Evolutionary conservation across 2,329 filamentous ascomycete species (phyloP), one percentile per base, ranked within the genome.

Genomic region (Mollisiaceae sp.): DNA sequence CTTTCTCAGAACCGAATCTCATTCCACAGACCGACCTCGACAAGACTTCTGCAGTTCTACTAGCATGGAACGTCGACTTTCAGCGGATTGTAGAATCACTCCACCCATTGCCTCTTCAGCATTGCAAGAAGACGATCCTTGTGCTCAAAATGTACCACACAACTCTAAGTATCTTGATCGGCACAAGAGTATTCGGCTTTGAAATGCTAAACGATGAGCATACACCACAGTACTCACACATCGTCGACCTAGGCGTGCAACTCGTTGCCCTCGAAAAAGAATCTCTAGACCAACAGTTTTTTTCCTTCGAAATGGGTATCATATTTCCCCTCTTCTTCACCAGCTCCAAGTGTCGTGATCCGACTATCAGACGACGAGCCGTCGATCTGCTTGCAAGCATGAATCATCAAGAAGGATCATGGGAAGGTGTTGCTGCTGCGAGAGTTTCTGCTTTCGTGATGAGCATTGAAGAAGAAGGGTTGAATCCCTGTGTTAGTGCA

Each of bases 331-430:
- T 69, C 9, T 69, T 63, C 39, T 64, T 39, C 24, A 58, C 62
- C 8, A 54, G 47, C 18, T 50, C 60, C 11, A 67, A 67, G 38
- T 69, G 65, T 50, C 67, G 67, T 1, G 36, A 69, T 59, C 55
- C 63, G 1, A 18, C n/a, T 15, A 52, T 62, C n/a, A 60, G 67
- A 14, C 43, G 65, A 39, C 45, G 55, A 14, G 65, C 67, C 36
- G 22, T 67, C 2, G 20, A 54, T 20, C 39, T 69, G n/a, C 54
- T 69, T 4, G 79, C 80, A 59, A 85, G 82, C 68, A 86, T 84
- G 71, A 82, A 85, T 12, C 80, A 87, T n/a, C 81, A 87, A 58
- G 88, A 91, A 75, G 87, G 85, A 36, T 86, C 90, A 80, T 90
- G 88, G 88, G 86, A 90, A 14, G 65, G 69, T 55, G 43, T 9